phyloP scores from a whole-genome alignment of 495 filamentous ascomycete genomes.

The Aspergillus affinis region DNA sequence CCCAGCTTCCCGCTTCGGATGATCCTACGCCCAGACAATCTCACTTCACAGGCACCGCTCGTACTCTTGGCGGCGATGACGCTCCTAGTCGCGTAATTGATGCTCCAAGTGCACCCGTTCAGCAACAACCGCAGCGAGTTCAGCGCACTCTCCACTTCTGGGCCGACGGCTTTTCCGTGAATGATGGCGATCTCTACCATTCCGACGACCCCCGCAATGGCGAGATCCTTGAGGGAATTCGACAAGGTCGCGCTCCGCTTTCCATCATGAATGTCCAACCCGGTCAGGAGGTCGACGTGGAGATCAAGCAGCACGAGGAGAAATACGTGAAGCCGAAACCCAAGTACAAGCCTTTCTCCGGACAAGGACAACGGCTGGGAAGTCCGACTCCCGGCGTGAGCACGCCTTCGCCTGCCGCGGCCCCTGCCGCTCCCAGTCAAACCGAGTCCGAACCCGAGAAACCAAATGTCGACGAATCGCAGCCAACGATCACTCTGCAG shows the following conservation, averaged over 20 bases:
- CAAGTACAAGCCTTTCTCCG: slow-evolving; percentile 83
- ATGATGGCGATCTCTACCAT: slow-evolving; percentile 86
- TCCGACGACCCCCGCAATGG: slow-evolving; percentile 88
- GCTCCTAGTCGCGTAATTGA: slow-evolving; percentile 71
- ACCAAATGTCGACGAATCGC: slow-evolving; percentile 67
- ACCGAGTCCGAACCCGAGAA: slow-evolving; percentile 37
- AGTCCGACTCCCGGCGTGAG: slow-evolving; percentile 76
- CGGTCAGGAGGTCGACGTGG: slow-evolving; percentile 87
- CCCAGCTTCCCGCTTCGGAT: slow-evolving; percentile 57
- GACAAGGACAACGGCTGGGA: slow-evolving; percentile 82
- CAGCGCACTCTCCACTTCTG: slow-evolving; percentile 83
- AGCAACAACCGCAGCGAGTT: slow-evolving; percentile 49
- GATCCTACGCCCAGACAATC: slow-evolving; percentile 52
- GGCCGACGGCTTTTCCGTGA: slow-evolving; percentile 91
- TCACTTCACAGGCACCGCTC: slow-evolving; percentile 76
- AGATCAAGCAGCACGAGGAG: slow-evolving; percentile 81
- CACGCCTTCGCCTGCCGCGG: slow-evolving; percentile 38
- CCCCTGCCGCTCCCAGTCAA: slow-evolving; percentile 30
- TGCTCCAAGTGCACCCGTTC: slow-evolving; percentile 51
- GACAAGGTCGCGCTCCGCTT: slow-evolving; percentile 80
- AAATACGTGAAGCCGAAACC: slow-evolving; percentile 80
- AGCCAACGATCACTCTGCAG: slow-evolving; percentile 76
- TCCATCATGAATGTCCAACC: slow-evolving; percentile 83
- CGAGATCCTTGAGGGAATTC: slow-evolving; percentile 78
- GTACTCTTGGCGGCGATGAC: slow-evolving; percentile 89